phyloP scores from a whole-genome alignment of 768 basidiomycete genomes.

The Boletus reticuloceps region DNA sequence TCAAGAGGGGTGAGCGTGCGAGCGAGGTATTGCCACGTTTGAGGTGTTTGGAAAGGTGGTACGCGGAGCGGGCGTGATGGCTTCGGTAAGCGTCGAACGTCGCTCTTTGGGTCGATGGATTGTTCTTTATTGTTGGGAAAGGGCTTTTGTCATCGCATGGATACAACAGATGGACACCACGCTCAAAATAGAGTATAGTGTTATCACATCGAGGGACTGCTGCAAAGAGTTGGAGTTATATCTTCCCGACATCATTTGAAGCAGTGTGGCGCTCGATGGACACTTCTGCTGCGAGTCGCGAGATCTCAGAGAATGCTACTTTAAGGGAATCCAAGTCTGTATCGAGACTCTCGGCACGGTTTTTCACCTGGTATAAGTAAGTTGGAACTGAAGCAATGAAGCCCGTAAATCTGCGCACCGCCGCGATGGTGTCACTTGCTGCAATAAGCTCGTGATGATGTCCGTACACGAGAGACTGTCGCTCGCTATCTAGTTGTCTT shows the following conservation, averaged over 20 bases:
- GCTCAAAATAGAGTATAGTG: too few species aligned
- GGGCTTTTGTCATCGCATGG: too few species aligned
- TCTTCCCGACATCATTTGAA: background rate
- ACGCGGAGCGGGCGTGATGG: background rate
- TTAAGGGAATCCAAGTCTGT: conserved; percentile 78
- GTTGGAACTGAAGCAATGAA: background rate
- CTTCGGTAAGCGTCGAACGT: background rate
- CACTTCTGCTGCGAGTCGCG: conserved; percentile 68
- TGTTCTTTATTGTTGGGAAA: too few species aligned
- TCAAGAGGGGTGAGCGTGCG: conserved; percentile 17
- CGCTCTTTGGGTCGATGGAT: too few species aligned
- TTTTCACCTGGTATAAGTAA: conserved; percentile 67
- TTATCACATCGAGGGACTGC: too few species aligned
- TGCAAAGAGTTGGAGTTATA: background rate
- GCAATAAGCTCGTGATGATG: conserved; percentile 95
- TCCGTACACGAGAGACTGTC: conserved; percentile 91
- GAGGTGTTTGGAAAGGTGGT: conserved; percentile 20
- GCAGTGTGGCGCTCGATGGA: conserved; percentile 41
- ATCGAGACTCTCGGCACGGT: conserved; percentile 81
- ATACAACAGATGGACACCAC: too few species aligned
- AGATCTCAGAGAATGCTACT: conserved; percentile 84
- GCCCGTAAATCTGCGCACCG: conserved; percentile 44
- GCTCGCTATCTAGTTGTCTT: conserved; percentile 79
- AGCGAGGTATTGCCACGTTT: conserved; percentile 29
- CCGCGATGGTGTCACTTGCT: conserved; percentile 87